Evolutionary conservation across 2,329 filamentous ascomycete genomes (phyloP), one percentile per base, ranked within the genome.

Genomic region (Fusarium sp.): DNA sequence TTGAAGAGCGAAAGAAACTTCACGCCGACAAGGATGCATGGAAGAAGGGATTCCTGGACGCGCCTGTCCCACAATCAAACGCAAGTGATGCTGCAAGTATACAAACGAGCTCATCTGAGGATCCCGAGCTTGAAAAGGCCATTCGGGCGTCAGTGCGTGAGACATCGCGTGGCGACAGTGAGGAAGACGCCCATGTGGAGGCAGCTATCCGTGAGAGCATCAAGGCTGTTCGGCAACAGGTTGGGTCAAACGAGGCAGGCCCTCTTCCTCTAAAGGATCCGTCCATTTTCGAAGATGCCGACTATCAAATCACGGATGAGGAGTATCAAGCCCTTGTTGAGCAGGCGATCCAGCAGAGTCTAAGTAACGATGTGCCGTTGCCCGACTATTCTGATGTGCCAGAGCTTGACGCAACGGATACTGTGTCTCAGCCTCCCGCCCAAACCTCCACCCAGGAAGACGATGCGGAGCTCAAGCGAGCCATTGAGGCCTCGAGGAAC

Each of bases 171-270:
- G 93, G 94, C 17, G 87, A 96, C 71, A 79, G 86, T 0, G 86
- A 89, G 26, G 92, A 96, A 80, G 94, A 96, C 77, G 87, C 87
- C 28, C 85, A 89, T 66, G 87, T 97, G 54, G 94, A 95, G 78
- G 86, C 89, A 26, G 93, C 93, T 2, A 92, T 97, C 57, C 87
- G 93, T 20, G 90, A 92, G 10, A 94, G 92, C 71, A 86, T 96
- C 22, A 84, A 83, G 20, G 90, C 93, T 41, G 82, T 88, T 70
- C 83, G 78, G 18, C 70, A 82, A 24, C 70, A 72, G 34, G 79
- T 75, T 8, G 77, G 77, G 51, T 68, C 80, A 14, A 78, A 80
- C 22, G 72, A 78, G 3, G 75, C 79, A 18, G 44, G 69, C 26
- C 75, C 70, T 3, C 61, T 76, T 48, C 73, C 77, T 30, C 72